Base-by-base conservation (phyloP, 2,329 filamentous ascomycete species). In the Monosporascus cannonballus region DNA sequence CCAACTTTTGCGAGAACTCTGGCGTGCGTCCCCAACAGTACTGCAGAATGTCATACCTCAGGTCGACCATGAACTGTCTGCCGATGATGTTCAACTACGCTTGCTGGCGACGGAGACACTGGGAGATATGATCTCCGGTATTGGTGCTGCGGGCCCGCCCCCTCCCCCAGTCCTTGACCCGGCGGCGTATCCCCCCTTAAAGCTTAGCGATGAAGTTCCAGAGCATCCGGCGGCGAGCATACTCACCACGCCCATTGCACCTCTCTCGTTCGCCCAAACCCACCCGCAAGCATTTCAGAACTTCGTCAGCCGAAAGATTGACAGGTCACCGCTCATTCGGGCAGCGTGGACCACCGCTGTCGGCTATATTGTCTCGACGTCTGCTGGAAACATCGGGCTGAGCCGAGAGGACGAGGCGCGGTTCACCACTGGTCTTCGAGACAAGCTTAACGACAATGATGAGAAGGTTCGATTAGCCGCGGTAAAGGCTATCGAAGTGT, bases 1-100 rank as follows among this genome's bases (percentile, higher is more conserved):
- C 72, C 80, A 85, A 48, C 78, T 99, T 38, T 83, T 99, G 42
- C 84, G 92, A 52, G 94, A 99, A 70, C 78, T 99, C 18, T 99
- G 95, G 93, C 85, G 92, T 58, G 92, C 93, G 47, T 89, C 89
- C 37, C 92, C 95, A 0, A 81, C 86, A 30, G 89, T 97, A 27
- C 79, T 99, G 18, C 87, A 90, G 59, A 96, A 96, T 63, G 93
- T 99, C 14, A 86, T 99, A 50, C 92, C 92, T 4, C 92, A 96
- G 69, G 77, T 99, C 39, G 93, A 97, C 66, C 89, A 90, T 36
- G 94, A 99, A 72, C 76, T 99, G 50, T 88, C 87, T 3, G 91
- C 92, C 0, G 94, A 99, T 66, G 95, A 95, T 55, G 79, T 92
- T 3, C 85, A 94, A 61, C 75, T 99, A 51, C 88, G 94, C 50